These are phyloP conservation scores for Durotheca rogersii DNA, from an alignment of 495 filamentous ascomycete species.

Conservation along the genomic window DNA sequence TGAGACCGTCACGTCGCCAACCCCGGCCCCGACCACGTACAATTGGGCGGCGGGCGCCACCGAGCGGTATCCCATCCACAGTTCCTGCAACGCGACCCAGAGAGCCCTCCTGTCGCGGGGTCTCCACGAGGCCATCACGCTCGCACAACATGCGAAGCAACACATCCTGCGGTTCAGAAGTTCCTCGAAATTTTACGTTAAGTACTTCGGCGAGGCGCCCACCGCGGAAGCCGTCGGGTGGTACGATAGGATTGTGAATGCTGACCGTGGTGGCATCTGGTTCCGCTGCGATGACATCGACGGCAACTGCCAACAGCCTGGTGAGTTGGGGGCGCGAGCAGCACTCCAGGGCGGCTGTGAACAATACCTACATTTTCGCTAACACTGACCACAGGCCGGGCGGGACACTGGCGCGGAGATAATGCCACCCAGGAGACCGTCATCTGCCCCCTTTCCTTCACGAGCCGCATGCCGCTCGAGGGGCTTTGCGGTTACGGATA, in stretches of 20 bases:
- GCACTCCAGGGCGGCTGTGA: no score
- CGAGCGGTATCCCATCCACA: conserved; percentile 49
- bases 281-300: conserved; percentile 63
- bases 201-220: conserved; percentile 57
- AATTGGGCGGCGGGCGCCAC: conserved; percentile 21
- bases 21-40: conserved; percentile 10
- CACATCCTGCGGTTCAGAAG: conserved; percentile 52
- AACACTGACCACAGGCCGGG: conserved; percentile 45
- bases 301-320: conserved; percentile 52
- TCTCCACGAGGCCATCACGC: conserved; percentile 49
- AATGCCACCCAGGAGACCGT: conserved; percentile 62
- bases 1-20: conserved; percentile 6
- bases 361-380: background rate
- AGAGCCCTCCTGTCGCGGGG: conserved; percentile 47
- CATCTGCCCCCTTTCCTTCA: conserved; percentile 59
- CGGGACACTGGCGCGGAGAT: conserved; percentile 59
- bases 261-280: conserved; percentile 46
- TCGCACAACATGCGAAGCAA: conserved; percentile 51
- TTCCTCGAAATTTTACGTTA: conserved; percentile 52
- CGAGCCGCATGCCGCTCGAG: conserved; percentile 49
- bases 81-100: conserved; percentile 58
- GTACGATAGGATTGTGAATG: conserved; percentile 52
- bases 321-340: conserved; percentile 28
- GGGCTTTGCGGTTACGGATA: conserved; percentile 56
- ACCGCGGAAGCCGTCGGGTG: conserved; percentile 54